These are phyloP conservation scores for Anthostomella pinea DNA, from an alignment of 2,329 filamentous ascomycete species.

Conservation along the genomic window DNA sequence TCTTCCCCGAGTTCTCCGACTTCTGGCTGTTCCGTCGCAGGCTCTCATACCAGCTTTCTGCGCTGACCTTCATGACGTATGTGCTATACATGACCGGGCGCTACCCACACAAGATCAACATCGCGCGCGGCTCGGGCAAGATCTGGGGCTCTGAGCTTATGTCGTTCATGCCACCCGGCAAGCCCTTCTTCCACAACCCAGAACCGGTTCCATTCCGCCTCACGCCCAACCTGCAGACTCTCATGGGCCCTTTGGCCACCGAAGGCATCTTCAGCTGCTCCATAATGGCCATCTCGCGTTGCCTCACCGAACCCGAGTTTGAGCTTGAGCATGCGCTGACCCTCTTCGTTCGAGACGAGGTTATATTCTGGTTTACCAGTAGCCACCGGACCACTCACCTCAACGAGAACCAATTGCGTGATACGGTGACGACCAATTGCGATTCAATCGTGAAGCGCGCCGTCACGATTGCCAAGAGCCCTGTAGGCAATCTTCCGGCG, in stretches of 20 bases:
- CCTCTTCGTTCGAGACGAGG: slow-evolving; percentile 95
- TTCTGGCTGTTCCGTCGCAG: slow-evolving; percentile 99
- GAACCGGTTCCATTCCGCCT: slow-evolving; percentile 97
- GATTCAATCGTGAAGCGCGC: slow-evolving; percentile 91
- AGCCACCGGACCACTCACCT: slow-evolving; percentile 61
- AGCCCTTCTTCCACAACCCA: slow-evolving; percentile 90
- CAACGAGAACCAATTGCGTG: slow-evolving; percentile 67
- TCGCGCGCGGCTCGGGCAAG: slow-evolving; percentile 82
- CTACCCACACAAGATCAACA: slow-evolving; percentile 93
- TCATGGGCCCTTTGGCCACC: slow-evolving; percentile 93
- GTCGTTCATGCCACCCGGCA: slow-evolving; percentile 78
- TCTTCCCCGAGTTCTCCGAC: slow-evolving; percentile 84
- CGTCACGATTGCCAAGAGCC: slow-evolving; percentile 74
- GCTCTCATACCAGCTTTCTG: slow-evolving; percentile 92
- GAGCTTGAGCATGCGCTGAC: slow-evolving; percentile 94
- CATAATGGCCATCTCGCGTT: slow-evolving; percentile 94
- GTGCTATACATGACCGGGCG: slow-evolving; percentile 96
- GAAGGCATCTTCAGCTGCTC: slow-evolving; percentile 96
- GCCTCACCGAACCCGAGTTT: slow-evolving; percentile 81
- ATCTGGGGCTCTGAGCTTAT: slow-evolving; percentile 96
- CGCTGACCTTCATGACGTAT: slow-evolving; percentile 97
- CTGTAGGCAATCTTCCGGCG: slow-evolving; percentile 79
- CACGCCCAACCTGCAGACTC: slow-evolving; percentile 89
- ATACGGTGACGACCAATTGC: slow-evolving; percentile 80
- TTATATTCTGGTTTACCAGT: slow-evolving; percentile 93